Conservation (phyloP, 2,329 filamentous ascomycete genomes). For the Penicillium sp. region DNA sequence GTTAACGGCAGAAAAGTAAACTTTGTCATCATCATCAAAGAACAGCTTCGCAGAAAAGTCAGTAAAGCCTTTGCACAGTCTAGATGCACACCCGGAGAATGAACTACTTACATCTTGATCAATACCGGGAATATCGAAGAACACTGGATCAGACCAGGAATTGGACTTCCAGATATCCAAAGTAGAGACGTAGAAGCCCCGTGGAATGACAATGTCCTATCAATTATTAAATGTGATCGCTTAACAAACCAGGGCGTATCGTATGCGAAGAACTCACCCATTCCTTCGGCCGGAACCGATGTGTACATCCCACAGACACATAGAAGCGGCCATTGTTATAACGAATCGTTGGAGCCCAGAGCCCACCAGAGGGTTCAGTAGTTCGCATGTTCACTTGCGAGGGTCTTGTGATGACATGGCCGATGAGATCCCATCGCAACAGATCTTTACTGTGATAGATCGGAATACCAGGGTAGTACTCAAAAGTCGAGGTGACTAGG, state of each 20-base stretch:
- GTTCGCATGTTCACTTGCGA: constrained; percentile 26
- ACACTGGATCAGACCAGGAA: constrained; percentile 50
- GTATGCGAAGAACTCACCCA: background rate
- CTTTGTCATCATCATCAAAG: constrained; percentile 33
- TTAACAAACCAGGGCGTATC: too few relatives aligned
- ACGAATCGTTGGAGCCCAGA: constrained; percentile 50
- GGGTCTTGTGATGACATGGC: constrained; percentile 23
- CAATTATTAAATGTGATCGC: background rate
- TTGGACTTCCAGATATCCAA: constrained; percentile 29
- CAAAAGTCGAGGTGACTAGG: constrained; percentile 61
- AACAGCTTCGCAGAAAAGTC: constrained; percentile 43
- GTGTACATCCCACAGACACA: constrained; percentile 23
- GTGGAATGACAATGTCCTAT: constrained; percentile 57
- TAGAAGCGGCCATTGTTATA: constrained; percentile 49
- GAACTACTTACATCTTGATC: constrained; percentile 35
- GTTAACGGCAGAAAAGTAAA: constrained; percentile 29
- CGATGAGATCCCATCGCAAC: constrained; percentile 35
- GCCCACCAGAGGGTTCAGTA: constrained; percentile 27
- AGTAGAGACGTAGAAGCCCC: constrained; percentile 60
- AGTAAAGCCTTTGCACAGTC: too few relatives aligned
- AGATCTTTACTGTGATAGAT: constrained; percentile 57
- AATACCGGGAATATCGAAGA: constrained; percentile 54
- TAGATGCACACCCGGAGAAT: too few relatives aligned
- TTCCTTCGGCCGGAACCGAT: background rate
- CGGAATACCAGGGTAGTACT: constrained; percentile 59